Conservation (phyloP, 352 stramenopile species). For the Vaucheria bursata region DNA sequence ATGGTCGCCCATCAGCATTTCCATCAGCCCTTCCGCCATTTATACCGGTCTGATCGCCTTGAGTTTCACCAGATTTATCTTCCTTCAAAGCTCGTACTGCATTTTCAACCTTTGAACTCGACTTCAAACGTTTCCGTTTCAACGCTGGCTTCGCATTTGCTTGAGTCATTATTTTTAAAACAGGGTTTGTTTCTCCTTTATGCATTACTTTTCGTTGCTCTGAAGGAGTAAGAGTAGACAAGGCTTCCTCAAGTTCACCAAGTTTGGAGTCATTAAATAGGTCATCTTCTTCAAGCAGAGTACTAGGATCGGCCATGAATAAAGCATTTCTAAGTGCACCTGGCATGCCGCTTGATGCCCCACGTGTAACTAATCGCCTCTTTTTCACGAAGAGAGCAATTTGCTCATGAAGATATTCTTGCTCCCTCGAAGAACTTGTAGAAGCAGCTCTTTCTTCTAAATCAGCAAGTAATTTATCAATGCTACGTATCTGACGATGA, state of each 20-base stretch:
- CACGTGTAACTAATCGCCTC: constrained; percentile 8
- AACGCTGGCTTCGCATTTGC: not conserved
- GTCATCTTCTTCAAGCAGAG: constrained; percentile 16
- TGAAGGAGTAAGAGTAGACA: not conserved
- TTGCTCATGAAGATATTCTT: constrained; percentile 11
- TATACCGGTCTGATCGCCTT: too few species aligned
- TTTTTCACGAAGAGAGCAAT: constrained; percentile 20
- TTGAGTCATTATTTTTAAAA: constrained; percentile 13
- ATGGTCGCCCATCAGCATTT: too few species aligned
- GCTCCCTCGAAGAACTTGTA: constrained; percentile 1
- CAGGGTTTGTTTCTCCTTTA: constrained; percentile 11
- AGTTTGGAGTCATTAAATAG: constrained; percentile 21
- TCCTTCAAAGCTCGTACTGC: not conserved
- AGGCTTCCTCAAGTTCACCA: not conserved
- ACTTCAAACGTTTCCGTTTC: constrained; percentile 11
- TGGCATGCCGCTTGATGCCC: constrained; percentile 12
- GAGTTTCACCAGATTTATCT: too few species aligned
- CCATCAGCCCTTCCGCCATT: too few species aligned
- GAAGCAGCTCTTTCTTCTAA: not conserved
- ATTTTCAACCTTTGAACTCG: constrained; percentile 1
- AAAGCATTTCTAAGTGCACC: constrained; percentile 15
- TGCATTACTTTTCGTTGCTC: constrained; percentile 11
- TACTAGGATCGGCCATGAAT: constrained; percentile 17
- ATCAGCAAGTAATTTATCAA: constrained; percentile 16
- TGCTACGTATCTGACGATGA: constrained; percentile 18